Percentiles rank a stretch among this genome's conserved stretches.
Conservation (phyloP, 2,329 filamentous ascomycete species). For the Chalaropsis ovoidea region DNA sequence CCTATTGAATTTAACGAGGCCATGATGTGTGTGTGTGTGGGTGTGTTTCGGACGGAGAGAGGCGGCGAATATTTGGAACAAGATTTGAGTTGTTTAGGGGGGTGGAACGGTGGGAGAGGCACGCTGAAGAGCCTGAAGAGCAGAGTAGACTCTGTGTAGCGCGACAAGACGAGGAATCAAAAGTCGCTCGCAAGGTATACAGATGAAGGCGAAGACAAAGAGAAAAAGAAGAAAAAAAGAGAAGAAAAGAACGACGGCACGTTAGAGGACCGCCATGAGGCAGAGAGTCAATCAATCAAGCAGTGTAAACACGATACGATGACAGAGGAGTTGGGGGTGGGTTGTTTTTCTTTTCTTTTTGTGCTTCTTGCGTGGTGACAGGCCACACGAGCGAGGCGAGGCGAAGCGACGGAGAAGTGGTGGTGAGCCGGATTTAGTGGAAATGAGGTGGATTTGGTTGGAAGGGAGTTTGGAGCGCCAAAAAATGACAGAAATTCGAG, state of each 20-base stretch:
- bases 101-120: too few species aligned
- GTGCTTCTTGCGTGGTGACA: background rate
- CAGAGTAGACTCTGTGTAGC: background rate
- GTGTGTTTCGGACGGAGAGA: background rate
- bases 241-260: background rate
- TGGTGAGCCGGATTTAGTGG: background rate
- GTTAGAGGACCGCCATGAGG: conserved; percentile 5
- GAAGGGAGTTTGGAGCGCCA: background rate
- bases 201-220: background rate
- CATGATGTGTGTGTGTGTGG: conserved; percentile 8
- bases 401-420: background rate
- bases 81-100: too few species aligned
- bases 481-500: background rate
- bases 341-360: too few species aligned
- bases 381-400: background rate
- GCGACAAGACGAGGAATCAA: background rate
- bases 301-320: background rate
- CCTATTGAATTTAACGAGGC: conserved; percentile 16
- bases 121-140: too few species aligned
- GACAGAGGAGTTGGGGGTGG: background rate
- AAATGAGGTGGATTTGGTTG: background rate
- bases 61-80: background rate
- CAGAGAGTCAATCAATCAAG: background rate
- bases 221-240: background rate
- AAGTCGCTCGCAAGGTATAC: background rate